Base-by-base conservation (phyloP, 2,329 filamentous ascomycete genomes). In the Aspergillus novoparasiticus region DNA sequence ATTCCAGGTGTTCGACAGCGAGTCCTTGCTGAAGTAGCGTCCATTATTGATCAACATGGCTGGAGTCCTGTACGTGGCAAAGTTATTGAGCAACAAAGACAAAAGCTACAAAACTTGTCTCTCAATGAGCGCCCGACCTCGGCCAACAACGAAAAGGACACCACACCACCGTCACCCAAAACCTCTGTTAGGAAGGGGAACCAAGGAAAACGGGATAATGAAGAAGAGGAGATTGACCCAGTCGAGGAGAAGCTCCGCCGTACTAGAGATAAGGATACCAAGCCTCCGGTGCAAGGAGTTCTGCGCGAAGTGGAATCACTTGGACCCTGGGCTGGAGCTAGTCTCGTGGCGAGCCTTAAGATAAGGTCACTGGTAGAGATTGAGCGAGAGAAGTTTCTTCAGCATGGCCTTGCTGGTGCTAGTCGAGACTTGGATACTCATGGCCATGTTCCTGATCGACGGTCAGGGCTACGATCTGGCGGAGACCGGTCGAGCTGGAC, bases 51-150 rank as follows among this genome's bases (percentile, higher is more conserved):
- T 19, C 81, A 84, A 51, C 83, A 88, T 65, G 91, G 92, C 8
- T 98, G 94, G 93, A 88, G 92, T 69, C 83, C 87, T 0, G 88
- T 97, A 1, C 84, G 85, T 50, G 93, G 90, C 41, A 91, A 90
- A 68, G 89, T 85, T 1, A 85, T 87, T 4, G 87, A 82, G 39
- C 76, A 79, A 56, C 71, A 74, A 61, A 66, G 73, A 50, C 70
- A 87, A 12, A 81, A 85, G 62, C 75, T 86, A n/a, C 69, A 75
- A 48, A 66, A 73, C 23, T 65, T 79, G 28, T 77, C 69, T 48
- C 64, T 75, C 16, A 73, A 68, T 21, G 65, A 70, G 54, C 70
- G 69, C 56, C 64, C 72, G 12, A 64, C 65, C 12, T 54, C 61
- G 28, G n/a, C 63, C 45, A 62, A 62, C 32, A 43, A 46, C 11